Evolutionary conservation across 805 yeast genomes (phyloP).

Genomic region (Lipomyces anomalus): DNA sequence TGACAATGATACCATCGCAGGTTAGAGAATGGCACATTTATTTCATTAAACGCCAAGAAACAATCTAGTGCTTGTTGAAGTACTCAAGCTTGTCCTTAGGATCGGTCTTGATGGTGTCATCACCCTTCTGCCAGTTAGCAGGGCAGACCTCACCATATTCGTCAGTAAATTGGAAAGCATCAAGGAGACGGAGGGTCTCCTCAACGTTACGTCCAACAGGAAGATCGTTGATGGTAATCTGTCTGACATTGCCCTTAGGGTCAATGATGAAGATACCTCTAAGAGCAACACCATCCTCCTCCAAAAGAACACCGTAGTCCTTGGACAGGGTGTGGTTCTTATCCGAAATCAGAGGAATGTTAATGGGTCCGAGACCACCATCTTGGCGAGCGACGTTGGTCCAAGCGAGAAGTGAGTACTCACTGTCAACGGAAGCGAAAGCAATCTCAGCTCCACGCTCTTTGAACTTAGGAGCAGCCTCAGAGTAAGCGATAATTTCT

Average conservation of each 20-base stretch:
- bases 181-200: conserved; percentile 94
- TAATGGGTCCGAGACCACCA: conserved; percentile 95
- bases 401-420: conserved; percentile 97
- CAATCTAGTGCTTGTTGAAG: conserved; percentile 38
- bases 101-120: conserved; percentile 84
- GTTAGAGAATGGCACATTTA: background rate
- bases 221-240: conserved; percentile 94
- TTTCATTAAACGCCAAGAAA: background rate
- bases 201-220: conserved; percentile 99
- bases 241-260: conserved; percentile 91
- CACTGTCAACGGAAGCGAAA: conserved; percentile 97
- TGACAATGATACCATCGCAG: background rate
- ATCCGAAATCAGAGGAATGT: conserved; percentile 94
- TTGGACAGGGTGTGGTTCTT: conserved; percentile 90
- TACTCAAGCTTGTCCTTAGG: conserved; percentile 73
- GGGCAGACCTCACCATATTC: conserved; percentile 99
- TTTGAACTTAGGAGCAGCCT: conserved; percentile 83
- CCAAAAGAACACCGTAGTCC: conserved; percentile 96
- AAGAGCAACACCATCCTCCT: conserved; percentile 93
- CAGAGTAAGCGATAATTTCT: conserved; percentile 97
- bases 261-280: conserved; percentile 98
- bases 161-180: conserved; percentile 99
- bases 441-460: conserved; percentile 83
- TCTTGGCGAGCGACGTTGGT: conserved; percentile 93
- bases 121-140: conserved; percentile 97